Percentiles rank a stretch among this genome's conserved stretches.
phyloP scores from a whole-genome alignment of 805 yeast species.

The Zygoascus ofunaensis region DNA sequence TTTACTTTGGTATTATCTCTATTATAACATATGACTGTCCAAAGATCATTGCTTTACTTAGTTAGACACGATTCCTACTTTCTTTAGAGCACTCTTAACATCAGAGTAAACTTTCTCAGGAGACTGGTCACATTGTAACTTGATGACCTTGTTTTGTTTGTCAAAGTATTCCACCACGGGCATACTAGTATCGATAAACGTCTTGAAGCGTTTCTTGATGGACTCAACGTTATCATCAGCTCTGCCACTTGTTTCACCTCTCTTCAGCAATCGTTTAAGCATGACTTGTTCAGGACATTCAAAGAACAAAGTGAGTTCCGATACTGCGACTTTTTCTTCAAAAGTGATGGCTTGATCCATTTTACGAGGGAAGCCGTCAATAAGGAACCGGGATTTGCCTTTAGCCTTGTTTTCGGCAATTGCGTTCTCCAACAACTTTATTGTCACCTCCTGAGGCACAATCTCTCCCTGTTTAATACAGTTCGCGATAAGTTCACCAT shows the following conservation, averaged over 20 bases:
- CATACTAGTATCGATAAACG: slow-evolving; percentile 80
- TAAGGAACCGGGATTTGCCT: slow-evolving; percentile 53
- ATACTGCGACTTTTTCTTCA: slow-evolving; percentile 49
- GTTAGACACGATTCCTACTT: slow-evolving; percentile 9
- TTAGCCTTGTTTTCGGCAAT: slow-evolving; percentile 47
- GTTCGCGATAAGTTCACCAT: slow-evolving; percentile 75
- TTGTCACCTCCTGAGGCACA: slow-evolving; percentile 89
- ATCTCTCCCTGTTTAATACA: slow-evolving; percentile 81
- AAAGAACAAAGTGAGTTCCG: slow-evolving; percentile 33
- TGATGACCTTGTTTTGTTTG: slow-evolving; percentile 63
- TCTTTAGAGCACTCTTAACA: slow-evolving; percentile 58
- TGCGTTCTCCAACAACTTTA: slow-evolving; percentile 73
- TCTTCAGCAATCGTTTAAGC: slow-evolving; percentile 73
- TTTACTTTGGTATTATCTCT: too few species aligned
- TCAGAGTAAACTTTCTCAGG: slow-evolving; percentile 67
- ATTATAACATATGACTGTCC: too few species aligned
- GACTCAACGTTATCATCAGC: slow-evolving; percentile 87
- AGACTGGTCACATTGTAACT: slow-evolving; percentile 67
- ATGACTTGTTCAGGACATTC: slow-evolving; percentile 70
- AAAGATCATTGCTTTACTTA: background rate
- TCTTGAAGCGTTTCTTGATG: slow-evolving; percentile 78
- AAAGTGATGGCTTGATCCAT: slow-evolving; percentile 98
- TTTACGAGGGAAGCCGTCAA: slow-evolving; percentile 96
- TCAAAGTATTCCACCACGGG: slow-evolving; percentile 85
- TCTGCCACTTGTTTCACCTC: slow-evolving; percentile 94